phyloP scores from a whole-genome alignment of 2,329 filamentous ascomycete species.

The Celoporthe dispersa region DNA sequence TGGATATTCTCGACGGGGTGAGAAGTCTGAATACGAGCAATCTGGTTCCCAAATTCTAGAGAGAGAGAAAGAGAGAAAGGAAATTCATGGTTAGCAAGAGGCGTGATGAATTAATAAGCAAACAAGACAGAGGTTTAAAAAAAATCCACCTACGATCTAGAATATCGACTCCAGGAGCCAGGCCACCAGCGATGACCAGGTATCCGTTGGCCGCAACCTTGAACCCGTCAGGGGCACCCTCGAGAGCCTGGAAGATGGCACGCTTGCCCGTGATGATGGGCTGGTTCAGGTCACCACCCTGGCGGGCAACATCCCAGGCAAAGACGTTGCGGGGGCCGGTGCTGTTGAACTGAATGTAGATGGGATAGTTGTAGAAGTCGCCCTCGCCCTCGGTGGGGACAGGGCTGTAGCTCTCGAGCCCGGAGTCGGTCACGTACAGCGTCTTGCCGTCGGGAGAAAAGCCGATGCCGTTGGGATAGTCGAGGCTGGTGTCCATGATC shows the following conservation, averaged over 20 bases:
- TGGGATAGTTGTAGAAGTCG: conserved; percentile 9
- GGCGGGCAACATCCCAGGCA: conserved; percentile 5
- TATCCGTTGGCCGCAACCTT: background rate
- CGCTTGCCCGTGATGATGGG: conserved; percentile 3
- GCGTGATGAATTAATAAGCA: background rate
- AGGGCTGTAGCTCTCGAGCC: conserved; percentile 2
- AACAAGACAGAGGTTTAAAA: background rate
- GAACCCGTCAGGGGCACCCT: conserved; percentile 1
- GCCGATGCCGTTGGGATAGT: conserved; percentile 6
- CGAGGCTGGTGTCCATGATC: conserved; percentile 2
- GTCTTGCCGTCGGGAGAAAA: conserved; percentile 6
- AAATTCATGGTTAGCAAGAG: background rate
- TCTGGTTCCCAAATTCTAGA: background rate
- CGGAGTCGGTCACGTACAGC: conserved; percentile 3
- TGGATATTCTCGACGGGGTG: conserved; percentile 6
- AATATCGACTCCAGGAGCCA: background rate
- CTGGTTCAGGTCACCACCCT: conserved; percentile 2
- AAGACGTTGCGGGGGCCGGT: conserved; percentile 3
- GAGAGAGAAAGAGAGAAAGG: too few species aligned
- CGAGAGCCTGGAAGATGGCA: conserved; percentile 4
- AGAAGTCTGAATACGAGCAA: conserved; percentile 5
- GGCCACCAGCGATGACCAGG: conserved; percentile 1
- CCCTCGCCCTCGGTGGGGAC: background rate
- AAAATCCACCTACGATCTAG: background rate
- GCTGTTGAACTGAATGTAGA: conserved; percentile 10